These are phyloP conservation scores for Kodamaea kakaduensis DNA, from an alignment of 805 yeast species.

Conservation along the genomic window DNA sequence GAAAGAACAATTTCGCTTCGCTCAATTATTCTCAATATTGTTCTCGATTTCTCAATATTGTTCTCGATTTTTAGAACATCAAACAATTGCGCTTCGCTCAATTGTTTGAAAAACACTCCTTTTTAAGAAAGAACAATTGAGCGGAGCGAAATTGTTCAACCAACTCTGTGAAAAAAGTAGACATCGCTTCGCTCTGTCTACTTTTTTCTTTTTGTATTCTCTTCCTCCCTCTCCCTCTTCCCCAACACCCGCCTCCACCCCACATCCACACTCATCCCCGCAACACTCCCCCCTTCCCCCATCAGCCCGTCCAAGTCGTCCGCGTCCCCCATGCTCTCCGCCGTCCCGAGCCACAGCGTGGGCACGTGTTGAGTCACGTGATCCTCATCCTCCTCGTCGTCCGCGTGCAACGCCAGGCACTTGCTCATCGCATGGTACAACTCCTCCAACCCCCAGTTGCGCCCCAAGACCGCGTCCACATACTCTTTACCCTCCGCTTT, in stretches of 20 bases:
- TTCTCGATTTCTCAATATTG: no score
- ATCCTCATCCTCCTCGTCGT: conserved; percentile 16
- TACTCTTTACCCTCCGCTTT: conserved; percentile 2
- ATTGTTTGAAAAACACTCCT: no score
- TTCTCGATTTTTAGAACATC: no score
- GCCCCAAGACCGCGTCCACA: conserved; percentile 13
- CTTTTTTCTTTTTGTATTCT: neutral
- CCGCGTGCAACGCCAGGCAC: conserved; percentile 38
- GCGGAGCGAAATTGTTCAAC: no score
- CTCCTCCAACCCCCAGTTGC: conserved; percentile 6
- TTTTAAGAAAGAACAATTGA: no score
- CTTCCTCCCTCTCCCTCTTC: conserved; percentile 20
- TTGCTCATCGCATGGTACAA: conserved; percentile 33
- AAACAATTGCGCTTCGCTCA: no score
- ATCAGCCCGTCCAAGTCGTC: conserved; percentile 29
- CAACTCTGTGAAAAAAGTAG: neutral
- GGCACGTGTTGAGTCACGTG: conserved; percentile 22
- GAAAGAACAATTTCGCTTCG: no score
- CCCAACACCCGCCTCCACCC: conserved; percentile 37
- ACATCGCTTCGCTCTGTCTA: neutral
- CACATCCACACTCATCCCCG: conserved; percentile 42
- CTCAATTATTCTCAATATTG: no score
- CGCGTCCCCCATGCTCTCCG: conserved; percentile 30
- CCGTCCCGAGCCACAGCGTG: conserved; percentile 18
- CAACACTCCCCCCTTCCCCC: conserved; percentile 19